A percentile compares a stretch with the other conserved stretches of the same genome.
These are phyloP conservation scores for Psophocarpus tetragonolobus DNA, from an alignment of 306 rosid genomes.

Conservation along the genomic window DNA sequence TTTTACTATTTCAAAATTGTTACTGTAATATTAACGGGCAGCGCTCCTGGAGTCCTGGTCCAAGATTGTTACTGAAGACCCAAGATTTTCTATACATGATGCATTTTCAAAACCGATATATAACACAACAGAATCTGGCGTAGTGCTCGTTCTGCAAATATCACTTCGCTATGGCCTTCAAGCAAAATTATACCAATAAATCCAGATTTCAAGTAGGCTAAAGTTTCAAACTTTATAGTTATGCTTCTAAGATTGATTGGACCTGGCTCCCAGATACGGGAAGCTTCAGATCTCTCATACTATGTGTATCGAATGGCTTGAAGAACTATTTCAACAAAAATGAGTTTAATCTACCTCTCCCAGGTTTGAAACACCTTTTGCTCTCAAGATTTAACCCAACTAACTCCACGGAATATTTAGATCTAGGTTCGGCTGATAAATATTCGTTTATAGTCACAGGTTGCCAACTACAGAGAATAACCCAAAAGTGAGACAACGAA, in stretches of 20 bases:
- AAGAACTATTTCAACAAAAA: not conserved
- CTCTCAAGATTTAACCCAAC: not conserved
- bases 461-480: slow-evolving; percentile 18
- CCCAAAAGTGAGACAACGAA: slow-evolving; percentile 1
- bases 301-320: not conserved
- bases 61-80: no score
- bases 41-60: not conserved
- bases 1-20: not conserved
- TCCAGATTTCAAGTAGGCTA: not conserved
- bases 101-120: not conserved
- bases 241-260: not conserved
- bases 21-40: not conserved
- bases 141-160: not conserved
- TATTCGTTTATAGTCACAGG: not conserved
- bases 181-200: not conserved
- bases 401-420: not conserved
- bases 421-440: not conserved
- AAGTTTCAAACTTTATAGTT: not conserved
- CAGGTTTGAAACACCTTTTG: not conserved
- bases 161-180: not conserved
- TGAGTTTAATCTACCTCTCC: not conserved
- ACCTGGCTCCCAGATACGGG: not conserved
- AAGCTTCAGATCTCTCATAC: not conserved
- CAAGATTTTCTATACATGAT: not conserved
- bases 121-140: not conserved